Evolutionary conservation across 768 basidiomycete genomes (phyloP), one percentile per base, ranked within the genome.

Genomic region (Cyathus striatus): DNA sequence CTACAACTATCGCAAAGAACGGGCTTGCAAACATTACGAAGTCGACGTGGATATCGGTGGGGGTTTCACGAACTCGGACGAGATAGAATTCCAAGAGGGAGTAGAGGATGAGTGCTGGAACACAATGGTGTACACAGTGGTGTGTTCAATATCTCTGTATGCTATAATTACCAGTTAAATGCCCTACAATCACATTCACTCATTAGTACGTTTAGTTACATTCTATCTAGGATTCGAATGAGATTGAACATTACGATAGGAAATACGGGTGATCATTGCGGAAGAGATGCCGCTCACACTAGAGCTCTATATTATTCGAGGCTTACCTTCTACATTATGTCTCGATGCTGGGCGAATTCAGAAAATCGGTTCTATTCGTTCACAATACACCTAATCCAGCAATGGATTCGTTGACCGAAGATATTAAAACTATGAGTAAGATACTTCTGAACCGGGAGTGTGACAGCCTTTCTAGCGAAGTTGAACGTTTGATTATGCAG

Each of bases 271-370:
- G 14, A 72, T 77, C 14, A 43, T 46, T 4, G 75, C 68, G 9
- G 57, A 60, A 7, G 62, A 72, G 37, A 65, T 68, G 55, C 52
- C 49, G n/a, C 65, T 78, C 17, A 79, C 80, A 2, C 72, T 64
- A 13, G 69, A 76, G 38, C 63, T 83, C 32, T 78, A 83, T 47
- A 62, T 76, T 47, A 65, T 83, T 45, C 76, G 75, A n/a, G 26
- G 81, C 80, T 0, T 78, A 82, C 47, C 69, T 75, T 23, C 65
- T 83, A 3, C 76, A 79, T 56, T 79, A 82, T 55, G 61, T 65
- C 5, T 70, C 73, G 6, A 68, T 83, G 13, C 64, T 83, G 3
- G 65, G 72, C 13, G 76, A 81, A 45, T 80, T 81, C 48, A 54
- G 53, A 5, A 76, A 79, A 50, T 65, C 76, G 2, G 70, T 82